Base-by-base conservation (phyloP, 2,329 filamentous ascomycete genomes). In the Aspergillus amoenus region DNA sequence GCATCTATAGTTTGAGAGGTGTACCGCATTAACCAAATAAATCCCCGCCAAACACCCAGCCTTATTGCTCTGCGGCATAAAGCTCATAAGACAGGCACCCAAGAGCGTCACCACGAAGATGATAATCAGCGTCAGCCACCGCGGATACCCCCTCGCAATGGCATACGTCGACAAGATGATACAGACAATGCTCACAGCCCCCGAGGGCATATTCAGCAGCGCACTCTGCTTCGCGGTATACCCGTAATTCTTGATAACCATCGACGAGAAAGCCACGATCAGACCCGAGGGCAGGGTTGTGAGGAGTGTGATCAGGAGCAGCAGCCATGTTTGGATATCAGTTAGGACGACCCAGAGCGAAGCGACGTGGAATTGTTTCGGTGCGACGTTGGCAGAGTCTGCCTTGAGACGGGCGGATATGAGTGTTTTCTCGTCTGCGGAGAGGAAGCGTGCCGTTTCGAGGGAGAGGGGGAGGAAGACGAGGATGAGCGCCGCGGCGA, bases 31-130 rank as follows among this genome's bases (percentile, higher is more conserved):
- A 1, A 68, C 66, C 21, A 80, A 66, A 49, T 79, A 79, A 43
- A 77, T 75, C 0, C 77, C 77, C 3, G 70, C 69, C n/a, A 81
- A 64, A 32, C 74, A 70, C 1, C 75, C 76, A 0, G 68, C 69
- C 45, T 75, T 73, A 57, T 80, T 79, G 5, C 66, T 61, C 0
- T 65, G 55, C 1, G 70, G 68, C 2, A 74, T 52, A 42, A 74
- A 76, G 0, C 67, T 70, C 68, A 76, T 73, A 3, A 76, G 57
- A 15, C 68, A 68, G 1, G 75, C 77, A 1, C 77, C 78, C 2
- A 81, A 59, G 11, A 82, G 73, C 1, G 74, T 77, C 1, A 77
- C 78, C n/a, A 80, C 63, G 24, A 79, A 68, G 18, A 77, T 66
- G 30, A 76, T 61, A 42, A 76, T 68, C 61, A 81, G 77, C 17